Percentiles rank a stretch among this genome's conserved stretches.
Conservation (phyloP, 2,329 filamentous ascomycete genomes). For the Colletotrichum phormii region DNA sequence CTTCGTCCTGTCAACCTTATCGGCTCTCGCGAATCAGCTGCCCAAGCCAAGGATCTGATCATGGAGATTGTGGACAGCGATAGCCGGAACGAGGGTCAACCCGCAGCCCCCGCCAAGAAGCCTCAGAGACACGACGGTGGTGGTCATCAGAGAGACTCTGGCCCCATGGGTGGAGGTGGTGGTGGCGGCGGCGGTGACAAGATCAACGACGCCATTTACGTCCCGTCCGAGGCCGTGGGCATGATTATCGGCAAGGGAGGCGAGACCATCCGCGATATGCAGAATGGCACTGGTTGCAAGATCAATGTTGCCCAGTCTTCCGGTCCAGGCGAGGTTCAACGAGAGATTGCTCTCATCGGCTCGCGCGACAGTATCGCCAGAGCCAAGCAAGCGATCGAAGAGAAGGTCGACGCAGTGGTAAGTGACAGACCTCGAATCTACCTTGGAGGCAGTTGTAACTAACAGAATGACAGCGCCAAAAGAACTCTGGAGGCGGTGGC, state of each 20-base stretch:
- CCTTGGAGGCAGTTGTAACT: constrained; percentile 38
- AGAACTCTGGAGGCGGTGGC: constrained; percentile 62
- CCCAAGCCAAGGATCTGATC: constrained; percentile 85
- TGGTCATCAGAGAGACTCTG: constrained; percentile 46
- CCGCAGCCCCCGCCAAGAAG: constrained; percentile 44
- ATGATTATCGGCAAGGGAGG: constrained; percentile 98
- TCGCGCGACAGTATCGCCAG: constrained; percentile 80
- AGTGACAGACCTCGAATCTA: constrained; percentile 48
- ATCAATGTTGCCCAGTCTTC: constrained; percentile 91
- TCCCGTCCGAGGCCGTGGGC: constrained; percentile 90
- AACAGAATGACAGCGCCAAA: constrained; percentile 59
- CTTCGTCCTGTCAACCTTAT: constrained; percentile 92
- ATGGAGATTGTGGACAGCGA: constrained; percentile 96
- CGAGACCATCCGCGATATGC: constrained; percentile 95
- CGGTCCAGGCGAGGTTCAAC: constrained; percentile 80
- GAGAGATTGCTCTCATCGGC: constrained; percentile 89
- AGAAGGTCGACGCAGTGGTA: constrained; percentile 92
- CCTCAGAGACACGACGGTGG: constrained; percentile 46
- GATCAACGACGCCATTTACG: constrained; percentile 84
- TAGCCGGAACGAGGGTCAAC: constrained; percentile 67
- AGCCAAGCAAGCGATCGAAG: constrained; percentile 87
- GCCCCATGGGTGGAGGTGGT: constrained; percentile 43
- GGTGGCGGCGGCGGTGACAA: constrained; percentile 67
- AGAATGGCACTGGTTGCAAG: constrained; percentile 88
- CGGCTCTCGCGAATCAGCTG: constrained; percentile 79